These are phyloP conservation scores for Scleroderma citrinum DNA, from an alignment of 768 basidiomycete species.

Conservation along the genomic window DNA sequence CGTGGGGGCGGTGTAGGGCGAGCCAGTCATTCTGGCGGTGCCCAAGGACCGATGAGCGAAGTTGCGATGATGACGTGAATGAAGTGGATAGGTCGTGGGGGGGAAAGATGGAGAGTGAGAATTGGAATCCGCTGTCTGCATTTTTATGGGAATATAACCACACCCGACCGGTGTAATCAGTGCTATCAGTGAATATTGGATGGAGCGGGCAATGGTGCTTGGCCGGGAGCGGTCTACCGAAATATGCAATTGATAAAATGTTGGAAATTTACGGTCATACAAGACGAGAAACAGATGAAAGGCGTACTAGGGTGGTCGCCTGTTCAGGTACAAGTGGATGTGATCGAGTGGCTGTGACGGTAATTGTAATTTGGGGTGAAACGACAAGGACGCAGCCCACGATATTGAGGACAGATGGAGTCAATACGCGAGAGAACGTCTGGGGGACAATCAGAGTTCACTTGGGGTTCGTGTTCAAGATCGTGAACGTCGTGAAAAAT, in stretches of 20 bases:
- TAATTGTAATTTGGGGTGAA: constrained; percentile 24
- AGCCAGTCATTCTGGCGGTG: constrained; percentile 19
- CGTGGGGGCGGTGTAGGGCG: constrained; percentile 15
- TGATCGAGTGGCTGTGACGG: constrained; percentile 31
- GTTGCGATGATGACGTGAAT: constrained; percentile 6
- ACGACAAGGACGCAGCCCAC: constrained; percentile 17
- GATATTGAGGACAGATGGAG: constrained; percentile 5
- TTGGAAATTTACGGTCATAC: constrained; percentile 32
- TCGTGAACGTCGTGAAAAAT: constrained; percentile 28
- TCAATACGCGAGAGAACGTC: neutral
- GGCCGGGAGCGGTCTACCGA: constrained; percentile 27
- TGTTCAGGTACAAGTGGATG: constrained; percentile 24
- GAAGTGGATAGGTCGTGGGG: constrained; percentile 12
- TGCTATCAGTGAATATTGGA: constrained; percentile 16
- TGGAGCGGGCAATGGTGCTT: constrained; percentile 18
- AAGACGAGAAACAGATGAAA: constrained; percentile 20
- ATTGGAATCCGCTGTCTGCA: constrained; percentile 19
- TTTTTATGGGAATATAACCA: constrained; percentile 22
- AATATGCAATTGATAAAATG: constrained; percentile 29
- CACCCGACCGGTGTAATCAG: constrained; percentile 6
- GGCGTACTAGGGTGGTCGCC: constrained; percentile 25
- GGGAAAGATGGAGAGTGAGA: constrained; percentile 17
- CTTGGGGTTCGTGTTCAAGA: constrained; percentile 9
- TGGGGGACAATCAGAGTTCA: neutral
- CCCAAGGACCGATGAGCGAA: constrained; percentile 7